Conservation (phyloP, 2,329 filamentous ascomycete genomes). For the Eurotiales sp. region DNA sequence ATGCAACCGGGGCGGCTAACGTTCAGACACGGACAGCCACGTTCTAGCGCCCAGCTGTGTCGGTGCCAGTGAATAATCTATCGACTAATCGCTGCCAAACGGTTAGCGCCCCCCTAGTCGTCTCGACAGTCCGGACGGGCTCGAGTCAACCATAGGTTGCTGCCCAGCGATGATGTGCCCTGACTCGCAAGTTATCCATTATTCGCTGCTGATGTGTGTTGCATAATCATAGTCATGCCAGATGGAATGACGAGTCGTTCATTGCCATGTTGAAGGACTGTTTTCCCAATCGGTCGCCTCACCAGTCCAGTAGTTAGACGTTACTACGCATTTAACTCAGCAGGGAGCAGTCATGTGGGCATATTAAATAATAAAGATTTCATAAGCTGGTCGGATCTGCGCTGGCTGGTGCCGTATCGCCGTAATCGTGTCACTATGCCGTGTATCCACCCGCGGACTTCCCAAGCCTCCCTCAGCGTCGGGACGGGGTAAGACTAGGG, state of each 20-base stretch:
- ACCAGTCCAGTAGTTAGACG: too few species aligned
- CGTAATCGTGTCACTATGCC: background rate
- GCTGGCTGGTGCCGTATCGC: background rate
- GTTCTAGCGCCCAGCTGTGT: background rate
- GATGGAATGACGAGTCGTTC: too few species aligned
- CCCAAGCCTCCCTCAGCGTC: background rate
- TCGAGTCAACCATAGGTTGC: background rate
- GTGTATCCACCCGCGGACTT: background rate
- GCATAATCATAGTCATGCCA: too few species aligned
- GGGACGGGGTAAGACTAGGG: constrained; percentile 7
- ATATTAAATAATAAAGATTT: too few species aligned
- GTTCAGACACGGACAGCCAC: constrained; percentile 3
- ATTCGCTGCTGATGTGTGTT: too few species aligned
- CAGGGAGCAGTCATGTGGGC: too few species aligned
- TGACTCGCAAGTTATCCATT: background rate
- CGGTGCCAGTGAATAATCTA: background rate
- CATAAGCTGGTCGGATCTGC: background rate
- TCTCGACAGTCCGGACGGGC: background rate
- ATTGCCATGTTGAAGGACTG: background rate
- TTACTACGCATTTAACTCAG: too few species aligned
- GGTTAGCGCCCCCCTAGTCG: background rate
- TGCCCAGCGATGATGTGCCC: background rate
- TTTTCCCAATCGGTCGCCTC: too few species aligned
- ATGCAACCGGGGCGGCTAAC: background rate
- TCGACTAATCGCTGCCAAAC: background rate